A percentile compares a stretch with the other conserved stretches of the same genome.
Conservation (phyloP, 2,329 filamentous ascomycete genomes). For the Xenosphaeropsis pyriputrescens region DNA sequence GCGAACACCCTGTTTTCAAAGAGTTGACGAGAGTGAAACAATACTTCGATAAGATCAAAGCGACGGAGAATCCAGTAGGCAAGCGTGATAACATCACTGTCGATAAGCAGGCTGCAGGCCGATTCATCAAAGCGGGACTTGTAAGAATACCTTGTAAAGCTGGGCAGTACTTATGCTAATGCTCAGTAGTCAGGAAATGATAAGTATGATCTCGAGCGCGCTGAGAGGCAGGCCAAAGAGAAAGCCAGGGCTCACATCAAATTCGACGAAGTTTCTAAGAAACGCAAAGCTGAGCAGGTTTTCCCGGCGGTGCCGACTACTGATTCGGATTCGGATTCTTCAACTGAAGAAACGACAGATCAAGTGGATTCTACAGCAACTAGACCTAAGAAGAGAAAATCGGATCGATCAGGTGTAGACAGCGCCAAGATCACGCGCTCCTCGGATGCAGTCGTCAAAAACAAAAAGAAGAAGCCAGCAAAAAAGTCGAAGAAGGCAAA, state of each 20-base stretch:
- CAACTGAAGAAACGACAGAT: no score
- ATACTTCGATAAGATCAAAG: conserved; percentile 87
- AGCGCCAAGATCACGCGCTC: no score
- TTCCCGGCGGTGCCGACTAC: no score
- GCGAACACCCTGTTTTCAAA: conserved; percentile 68
- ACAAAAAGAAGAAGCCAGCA: no score
- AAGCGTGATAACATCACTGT: conserved; percentile 41
- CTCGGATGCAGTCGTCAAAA: no score
- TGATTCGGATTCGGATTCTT: no score
- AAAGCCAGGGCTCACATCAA: conserved; percentile 31
- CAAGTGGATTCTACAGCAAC: no score
- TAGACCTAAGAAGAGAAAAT: no score
- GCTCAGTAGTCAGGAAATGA: conserved; percentile 24
- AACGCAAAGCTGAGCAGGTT: no score
- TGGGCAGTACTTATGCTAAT: not conserved
- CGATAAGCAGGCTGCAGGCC: conserved; percentile 62
- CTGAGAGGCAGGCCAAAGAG: conserved; percentile 32
- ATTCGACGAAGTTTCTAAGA: conserved; percentile 18
- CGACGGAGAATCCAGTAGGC: conserved; percentile 46
- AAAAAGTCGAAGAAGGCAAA: no score
- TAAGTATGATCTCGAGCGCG: conserved; percentile 31
- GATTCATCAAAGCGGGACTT: conserved; percentile 73
- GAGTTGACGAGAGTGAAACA: conserved; percentile 79
- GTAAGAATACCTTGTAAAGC: conserved; percentile 27
- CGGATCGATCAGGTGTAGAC: no score